A percentile compares a stretch with the other conserved stretches of the same genome.
phyloP scores from a whole-genome alignment of 768 basidiomycete genomes.

The Lactarius vividus region DNA sequence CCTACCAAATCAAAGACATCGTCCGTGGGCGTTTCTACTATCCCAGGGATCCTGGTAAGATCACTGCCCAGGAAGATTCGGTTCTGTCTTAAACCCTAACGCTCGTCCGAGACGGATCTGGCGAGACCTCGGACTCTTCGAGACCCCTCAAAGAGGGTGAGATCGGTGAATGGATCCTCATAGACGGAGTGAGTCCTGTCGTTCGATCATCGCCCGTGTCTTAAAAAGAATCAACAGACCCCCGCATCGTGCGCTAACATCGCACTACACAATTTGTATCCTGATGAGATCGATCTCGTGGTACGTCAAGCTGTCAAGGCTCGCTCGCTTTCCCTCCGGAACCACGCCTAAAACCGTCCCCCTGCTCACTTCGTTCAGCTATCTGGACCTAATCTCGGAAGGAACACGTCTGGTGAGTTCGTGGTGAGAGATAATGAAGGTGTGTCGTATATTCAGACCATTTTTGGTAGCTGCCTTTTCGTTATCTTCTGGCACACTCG shows the following conservation, averaged over 20 bases:
- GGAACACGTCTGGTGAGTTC: slow-evolving; percentile 72
- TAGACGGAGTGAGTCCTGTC: slow-evolving; percentile 65
- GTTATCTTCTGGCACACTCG: slow-evolving; percentile 89
- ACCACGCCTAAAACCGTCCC: not conserved
- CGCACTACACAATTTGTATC: slow-evolving; percentile 84
- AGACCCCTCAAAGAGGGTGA: slow-evolving; percentile 75
- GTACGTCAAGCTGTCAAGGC: slow-evolving; percentile 43
- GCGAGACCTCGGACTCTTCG: slow-evolving; percentile 60
- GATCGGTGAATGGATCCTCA: slow-evolving; percentile 86
- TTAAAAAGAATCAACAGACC: slow-evolving; percentile 47
- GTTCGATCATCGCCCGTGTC: not conserved
- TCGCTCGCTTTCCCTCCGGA: not conserved
- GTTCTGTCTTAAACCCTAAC: not conserved
- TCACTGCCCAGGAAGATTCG: not conserved
- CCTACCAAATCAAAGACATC: slow-evolving; percentile 74
- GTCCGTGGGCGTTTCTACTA: slow-evolving; percentile 75
- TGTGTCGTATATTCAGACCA: not conserved
- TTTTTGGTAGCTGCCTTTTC: slow-evolving; percentile 66
- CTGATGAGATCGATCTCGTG: slow-evolving; percentile 85
- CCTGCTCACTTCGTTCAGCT: slow-evolving; percentile 59
- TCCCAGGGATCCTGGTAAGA: slow-evolving; percentile 54
- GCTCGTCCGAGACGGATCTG: slow-evolving; percentile 49
- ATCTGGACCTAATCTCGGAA: slow-evolving; percentile 82
- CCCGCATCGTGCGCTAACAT: slow-evolving; percentile 93
- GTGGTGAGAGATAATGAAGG: not conserved